Conservation (phyloP, 2,329 filamentous ascomycete species). For the Onygenales sp. region DNA sequence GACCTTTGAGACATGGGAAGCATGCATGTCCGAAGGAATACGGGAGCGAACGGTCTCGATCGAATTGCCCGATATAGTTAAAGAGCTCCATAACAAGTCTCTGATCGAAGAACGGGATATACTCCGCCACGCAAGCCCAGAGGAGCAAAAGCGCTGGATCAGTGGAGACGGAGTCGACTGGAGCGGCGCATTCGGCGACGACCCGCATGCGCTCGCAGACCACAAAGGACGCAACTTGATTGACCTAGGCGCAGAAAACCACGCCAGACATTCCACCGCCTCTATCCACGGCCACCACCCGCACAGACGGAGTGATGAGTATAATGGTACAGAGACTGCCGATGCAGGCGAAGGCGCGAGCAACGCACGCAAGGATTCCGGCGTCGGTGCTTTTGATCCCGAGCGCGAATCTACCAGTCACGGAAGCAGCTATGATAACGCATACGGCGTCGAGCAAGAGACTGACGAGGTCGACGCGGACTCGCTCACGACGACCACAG, state of each 20-base stretch:
- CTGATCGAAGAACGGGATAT: constrained; percentile 72
- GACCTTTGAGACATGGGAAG: constrained; percentile 91
- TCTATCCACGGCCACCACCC: neutral
- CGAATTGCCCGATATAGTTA: constrained; percentile 63
- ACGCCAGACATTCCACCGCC: neutral
- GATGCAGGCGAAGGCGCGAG: too few species aligned
- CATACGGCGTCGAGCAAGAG: constrained; percentile 1
- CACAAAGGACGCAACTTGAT: constrained; percentile 36
- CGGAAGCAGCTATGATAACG: constrained; percentile 19
- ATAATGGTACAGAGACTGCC: too few species aligned
- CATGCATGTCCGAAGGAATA: constrained; percentile 80
- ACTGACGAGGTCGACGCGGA: constrained; percentile 9
- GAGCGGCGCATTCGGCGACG: constrained; percentile 74
- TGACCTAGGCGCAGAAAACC: neutral
- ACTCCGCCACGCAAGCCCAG: constrained; percentile 55
- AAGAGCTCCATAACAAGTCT: constrained; percentile 71
- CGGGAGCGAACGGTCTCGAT: constrained; percentile 59
- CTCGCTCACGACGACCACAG: constrained; percentile 5
- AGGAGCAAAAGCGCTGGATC: constrained; percentile 68
- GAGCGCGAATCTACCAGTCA: neutral
- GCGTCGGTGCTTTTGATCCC: too few species aligned
- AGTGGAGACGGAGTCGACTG: constrained; percentile 73
- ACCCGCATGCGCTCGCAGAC: constrained; percentile 55
- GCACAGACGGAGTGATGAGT: too few species aligned
- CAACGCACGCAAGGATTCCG: too few species aligned